Evolutionary conservation across 2,329 filamentous ascomycete species (phyloP), one percentile per base, ranked within the genome.

Genomic region (Diaporthe sp.): DNA sequence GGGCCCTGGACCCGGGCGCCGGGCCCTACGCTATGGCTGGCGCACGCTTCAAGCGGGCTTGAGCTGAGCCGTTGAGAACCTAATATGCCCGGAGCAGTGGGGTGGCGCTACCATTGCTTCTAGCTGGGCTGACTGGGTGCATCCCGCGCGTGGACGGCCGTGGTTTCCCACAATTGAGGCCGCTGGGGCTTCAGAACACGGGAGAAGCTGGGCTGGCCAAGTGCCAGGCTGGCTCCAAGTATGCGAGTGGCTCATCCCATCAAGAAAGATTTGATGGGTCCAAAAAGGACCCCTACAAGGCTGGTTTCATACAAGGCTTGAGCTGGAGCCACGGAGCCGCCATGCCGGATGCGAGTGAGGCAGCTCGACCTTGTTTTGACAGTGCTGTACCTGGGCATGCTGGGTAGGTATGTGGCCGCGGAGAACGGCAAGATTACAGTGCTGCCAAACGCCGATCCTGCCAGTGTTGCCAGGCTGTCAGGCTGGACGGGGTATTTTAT

Each of bases 321-420:
- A 69, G 65, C 65, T 55, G 65, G 65, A 69, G 49, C 49, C 46
- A 53, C 46, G 31, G 65, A 68, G 28, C 65, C 65, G 65, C 65
- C 17, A 53, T 53, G 65, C 65, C 65, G 46, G 65, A 39, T 53
- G 31, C 44, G 44, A 53, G 31, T 28, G 44, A 13, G 62, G 62
- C 25, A 39, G 31, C 8, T 39, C 31, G 19, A 12, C 31, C 44
- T 39, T 17, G 46, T 51, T 39, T 39, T 53, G 62, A 68, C 62
- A 51, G 31, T 39, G 7, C 19, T 5, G 49, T 34, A 25, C 10
- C 15, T 39, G 37, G 37, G 37, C 0, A 10, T 12, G 13, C 15
- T 39, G 37, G 37, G 37, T 10, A 10, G n/a, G 13, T 31, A 28
- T 8, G 37, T 4, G 46, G 39, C 65, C 13, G n/a, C 65, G 46